Percentiles rank a stretch among this genome's conserved stretches.
These are phyloP conservation scores for Scutellaria baicalensis DNA, from an alignment of 257 asterid genomes.

Conservation along the genomic window DNA sequence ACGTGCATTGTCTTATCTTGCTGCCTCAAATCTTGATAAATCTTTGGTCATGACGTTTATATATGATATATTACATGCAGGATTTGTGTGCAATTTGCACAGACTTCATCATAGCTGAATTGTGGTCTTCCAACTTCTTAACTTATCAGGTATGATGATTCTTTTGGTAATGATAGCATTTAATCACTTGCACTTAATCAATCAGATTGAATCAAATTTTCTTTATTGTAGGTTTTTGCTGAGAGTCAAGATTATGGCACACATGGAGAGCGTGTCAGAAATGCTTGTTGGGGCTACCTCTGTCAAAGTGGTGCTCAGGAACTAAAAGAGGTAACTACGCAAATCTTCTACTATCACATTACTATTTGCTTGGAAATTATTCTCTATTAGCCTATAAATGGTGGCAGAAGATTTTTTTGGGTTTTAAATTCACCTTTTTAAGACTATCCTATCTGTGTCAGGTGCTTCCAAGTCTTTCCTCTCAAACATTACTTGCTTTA, in stretches of 20 bases:
- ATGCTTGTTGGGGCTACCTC: constrained; percentile 99
- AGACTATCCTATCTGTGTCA: constrained; percentile 25
- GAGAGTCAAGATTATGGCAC: constrained; percentile 96
- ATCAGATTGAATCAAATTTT: constrained; percentile 5
- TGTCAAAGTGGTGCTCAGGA: constrained; percentile 96
- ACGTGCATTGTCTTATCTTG: background rate
- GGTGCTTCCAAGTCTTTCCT: constrained; percentile 96
- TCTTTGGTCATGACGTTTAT: constrained; percentile 10
- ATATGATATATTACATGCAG: constrained; percentile 45
- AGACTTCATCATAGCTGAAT: constrained; percentile 82
- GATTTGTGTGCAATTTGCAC: constrained; percentile 94
- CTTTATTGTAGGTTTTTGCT: constrained; percentile 68
- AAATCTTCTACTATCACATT: background rate
- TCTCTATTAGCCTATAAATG: background rate
- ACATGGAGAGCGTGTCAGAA: constrained; percentile 96
- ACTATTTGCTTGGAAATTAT: constrained; percentile 3
- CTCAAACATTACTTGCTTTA: constrained; percentile 83
- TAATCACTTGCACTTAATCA: background rate
- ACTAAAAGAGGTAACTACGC: constrained; percentile 66
- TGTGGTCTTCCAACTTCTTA: constrained; percentile 94
- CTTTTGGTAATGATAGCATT: constrained; percentile 4
- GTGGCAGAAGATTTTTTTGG: constrained; percentile 6
- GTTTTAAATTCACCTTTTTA: background rate
- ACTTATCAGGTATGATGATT: constrained; percentile 72
- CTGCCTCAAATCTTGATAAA: background rate